Percentiles rank a stretch among this genome's conserved stretches.
These are phyloP conservation scores for Hypoxylon fuscum DNA, from an alignment of 495 filamentous ascomycete species.

Conservation along the genomic window DNA sequence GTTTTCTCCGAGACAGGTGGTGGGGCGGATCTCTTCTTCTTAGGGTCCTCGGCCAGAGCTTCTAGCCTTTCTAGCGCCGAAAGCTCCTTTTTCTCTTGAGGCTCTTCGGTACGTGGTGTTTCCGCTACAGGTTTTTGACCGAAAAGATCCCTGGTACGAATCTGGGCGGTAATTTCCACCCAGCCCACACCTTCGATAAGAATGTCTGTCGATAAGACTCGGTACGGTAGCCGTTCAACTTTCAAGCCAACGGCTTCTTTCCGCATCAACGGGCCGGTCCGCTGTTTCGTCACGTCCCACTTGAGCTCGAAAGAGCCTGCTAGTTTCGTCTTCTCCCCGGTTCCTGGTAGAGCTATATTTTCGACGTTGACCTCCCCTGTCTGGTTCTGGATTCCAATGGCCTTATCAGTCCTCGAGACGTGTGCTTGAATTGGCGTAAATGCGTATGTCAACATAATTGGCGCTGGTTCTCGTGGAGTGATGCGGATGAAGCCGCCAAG, in stretches of 20 bases:
- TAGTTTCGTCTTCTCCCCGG: conserved; percentile 63
- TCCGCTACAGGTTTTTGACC: conserved; percentile 16
- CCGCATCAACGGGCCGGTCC: conserved; percentile 68
- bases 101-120: conserved; percentile 15
- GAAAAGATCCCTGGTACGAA: conserved; percentile 64
- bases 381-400: conserved; percentile 70
- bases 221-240: conserved; percentile 74
- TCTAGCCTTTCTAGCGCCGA: conserved; percentile 35
- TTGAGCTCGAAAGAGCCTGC: conserved; percentile 79
- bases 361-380: conserved; percentile 61
- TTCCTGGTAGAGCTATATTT: conserved; percentile 66
- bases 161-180: conserved; percentile 87
- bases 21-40: conserved; percentile 34
- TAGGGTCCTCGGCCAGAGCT: conserved; percentile 22
- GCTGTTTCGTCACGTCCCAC: conserved; percentile 81
- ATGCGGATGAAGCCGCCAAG: conserved; percentile 89
- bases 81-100: conserved; percentile 16
- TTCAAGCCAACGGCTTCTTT: conserved; percentile 61
- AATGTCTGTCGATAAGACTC: conserved; percentile 80
- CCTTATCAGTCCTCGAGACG: conserved; percentile 80
- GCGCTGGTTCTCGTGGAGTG: conserved; percentile 71
- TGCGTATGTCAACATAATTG: conserved; percentile 74
- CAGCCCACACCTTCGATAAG: conserved; percentile 92
- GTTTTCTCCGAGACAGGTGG: conserved; percentile 4
- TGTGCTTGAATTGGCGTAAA: conserved; percentile 81